Evolutionary conservation across 208 protist species (phyloP).

Genomic region (Leptomonas pyrrhocoris): DNA sequence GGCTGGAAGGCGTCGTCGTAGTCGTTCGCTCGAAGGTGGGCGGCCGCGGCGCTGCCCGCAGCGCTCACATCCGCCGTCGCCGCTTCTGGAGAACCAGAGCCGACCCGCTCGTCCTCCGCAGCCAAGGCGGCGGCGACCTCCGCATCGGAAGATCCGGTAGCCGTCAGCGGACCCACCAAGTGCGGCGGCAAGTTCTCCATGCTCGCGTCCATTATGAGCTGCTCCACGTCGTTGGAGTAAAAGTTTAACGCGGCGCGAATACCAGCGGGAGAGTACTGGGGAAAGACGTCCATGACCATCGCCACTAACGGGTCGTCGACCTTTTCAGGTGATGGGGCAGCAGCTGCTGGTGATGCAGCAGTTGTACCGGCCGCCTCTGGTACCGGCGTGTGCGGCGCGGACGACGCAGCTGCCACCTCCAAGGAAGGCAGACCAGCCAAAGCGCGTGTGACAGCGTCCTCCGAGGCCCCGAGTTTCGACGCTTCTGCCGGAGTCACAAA

Average conservation of each 20-base stretch:
- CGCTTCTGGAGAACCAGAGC: neutral
- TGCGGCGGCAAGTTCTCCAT: constrained; percentile 88
- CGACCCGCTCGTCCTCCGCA: constrained; percentile 5
- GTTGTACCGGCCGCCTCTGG: no score
- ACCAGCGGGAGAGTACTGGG: constrained; percentile 61
- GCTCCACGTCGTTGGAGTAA: constrained; percentile 89
- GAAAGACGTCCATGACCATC: constrained; percentile 87
- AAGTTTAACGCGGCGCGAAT: constrained; percentile 69
- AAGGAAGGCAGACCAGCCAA: constrained; percentile 37
- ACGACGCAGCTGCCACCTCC: neutral
- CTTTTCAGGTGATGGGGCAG: neutral
- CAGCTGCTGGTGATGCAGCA: neutral
- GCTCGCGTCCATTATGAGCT: constrained; percentile 87
- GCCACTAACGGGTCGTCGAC: constrained; percentile 57
- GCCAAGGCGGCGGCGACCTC: constrained; percentile 28
- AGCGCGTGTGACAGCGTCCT: constrained; percentile 51
- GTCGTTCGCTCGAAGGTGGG: constrained; percentile 29
- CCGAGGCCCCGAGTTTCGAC: constrained; percentile 70
- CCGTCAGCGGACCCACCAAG: constrained; percentile 54
- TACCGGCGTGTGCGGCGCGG: neutral
- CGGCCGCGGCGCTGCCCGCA: neutral
- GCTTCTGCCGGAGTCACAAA: constrained; percentile 68
- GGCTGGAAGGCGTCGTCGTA: constrained; percentile 40
- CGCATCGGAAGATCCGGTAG: constrained; percentile 17
- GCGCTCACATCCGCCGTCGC: neutral